phyloP scores from a whole-genome alignment of 2,329 filamentous ascomycete species.

The Aspergillus oerlinghausenensis region DNA sequence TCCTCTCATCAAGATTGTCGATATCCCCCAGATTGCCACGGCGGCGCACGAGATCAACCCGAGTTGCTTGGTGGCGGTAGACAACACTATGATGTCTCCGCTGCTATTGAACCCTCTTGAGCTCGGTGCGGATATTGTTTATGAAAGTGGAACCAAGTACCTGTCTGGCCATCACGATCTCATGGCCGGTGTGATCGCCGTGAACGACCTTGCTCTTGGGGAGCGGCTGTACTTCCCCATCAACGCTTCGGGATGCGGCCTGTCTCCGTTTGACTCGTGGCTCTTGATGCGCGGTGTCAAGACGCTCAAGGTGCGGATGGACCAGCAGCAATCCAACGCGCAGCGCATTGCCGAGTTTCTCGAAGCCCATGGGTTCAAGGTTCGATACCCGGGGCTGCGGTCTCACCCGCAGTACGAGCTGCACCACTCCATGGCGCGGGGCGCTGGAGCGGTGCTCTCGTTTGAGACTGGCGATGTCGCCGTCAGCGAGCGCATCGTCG shows the following conservation, averaged over 20 bases:
- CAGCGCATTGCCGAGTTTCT: constrained; percentile 89
- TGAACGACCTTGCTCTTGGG: constrained; percentile 75
- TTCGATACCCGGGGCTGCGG: constrained; percentile 88
- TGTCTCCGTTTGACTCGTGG: constrained; percentile 94
- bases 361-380: constrained; percentile 84
- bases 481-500: constrained; percentile 87
- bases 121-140: constrained; percentile 90
- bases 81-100: constrained; percentile 98
- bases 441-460: constrained; percentile 86
- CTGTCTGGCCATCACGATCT: constrained; percentile 97
- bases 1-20: constrained; percentile 95
- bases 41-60: constrained; percentile 73
- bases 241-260: constrained; percentile 89
- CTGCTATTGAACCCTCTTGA: constrained; percentile 92
- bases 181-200: constrained; percentile 94
- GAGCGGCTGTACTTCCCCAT: constrained; percentile 96
- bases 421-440: constrained; percentile 92
- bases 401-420: constrained; percentile 95
- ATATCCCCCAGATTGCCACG: constrained; percentile 74
- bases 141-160: constrained; percentile 97
- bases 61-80: constrained; percentile 79
- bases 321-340: constrained; percentile 93
- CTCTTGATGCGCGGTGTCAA: constrained; percentile 93
- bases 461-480: constrained; percentile 89
- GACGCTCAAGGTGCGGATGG: constrained; percentile 95